phyloP scores from a whole-genome alignment of 2,329 filamentous ascomycete species.

The Paraphoma chrysanthemicola region DNA sequence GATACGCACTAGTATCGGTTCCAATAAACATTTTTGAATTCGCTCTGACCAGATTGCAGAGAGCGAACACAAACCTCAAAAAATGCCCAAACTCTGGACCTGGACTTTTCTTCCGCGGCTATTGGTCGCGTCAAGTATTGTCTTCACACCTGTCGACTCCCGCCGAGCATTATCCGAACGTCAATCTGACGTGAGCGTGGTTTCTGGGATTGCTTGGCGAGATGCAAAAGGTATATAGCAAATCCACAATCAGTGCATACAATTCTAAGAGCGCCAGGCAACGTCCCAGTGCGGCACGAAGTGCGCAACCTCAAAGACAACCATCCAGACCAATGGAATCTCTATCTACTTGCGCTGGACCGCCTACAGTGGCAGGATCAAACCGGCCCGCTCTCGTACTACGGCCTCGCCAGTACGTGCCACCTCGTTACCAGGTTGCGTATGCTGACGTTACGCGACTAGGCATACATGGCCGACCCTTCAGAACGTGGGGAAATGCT shows the following conservation, averaged over 20 bases:
- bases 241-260: not conserved
- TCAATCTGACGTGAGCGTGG: slow-evolving; percentile 14
- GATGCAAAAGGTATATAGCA: slow-evolving; percentile 23
- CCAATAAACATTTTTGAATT: not conserved
- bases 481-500: slow-evolving; percentile 44
- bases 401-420: slow-evolving; percentile 74
- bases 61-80: not conserved
- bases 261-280: slow-evolving; percentile 25
- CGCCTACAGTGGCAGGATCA: slow-evolving; percentile 73
- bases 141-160: not conserved
- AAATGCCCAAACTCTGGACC: not conserved
- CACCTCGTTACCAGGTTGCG: accelerated
- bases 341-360: slow-evolving; percentile 77
- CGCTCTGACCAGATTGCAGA: not conserved
- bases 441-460: not conserved
- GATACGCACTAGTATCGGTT: not conserved
- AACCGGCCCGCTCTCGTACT: slow-evolving; percentile 72
- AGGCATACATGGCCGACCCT: slow-evolving; percentile 46
- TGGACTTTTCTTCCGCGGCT: not conserved
- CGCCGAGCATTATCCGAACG: not conserved
- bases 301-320: slow-evolving; percentile 69
- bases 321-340: slow-evolving; percentile 69
- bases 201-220: slow-evolving; percentile 25
- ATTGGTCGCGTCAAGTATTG: not conserved
- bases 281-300: slow-evolving; percentile 63